phyloP scores from a whole-genome alignment of 83 land plant genomes.

The Diphasiastrum complanatum region DNA sequence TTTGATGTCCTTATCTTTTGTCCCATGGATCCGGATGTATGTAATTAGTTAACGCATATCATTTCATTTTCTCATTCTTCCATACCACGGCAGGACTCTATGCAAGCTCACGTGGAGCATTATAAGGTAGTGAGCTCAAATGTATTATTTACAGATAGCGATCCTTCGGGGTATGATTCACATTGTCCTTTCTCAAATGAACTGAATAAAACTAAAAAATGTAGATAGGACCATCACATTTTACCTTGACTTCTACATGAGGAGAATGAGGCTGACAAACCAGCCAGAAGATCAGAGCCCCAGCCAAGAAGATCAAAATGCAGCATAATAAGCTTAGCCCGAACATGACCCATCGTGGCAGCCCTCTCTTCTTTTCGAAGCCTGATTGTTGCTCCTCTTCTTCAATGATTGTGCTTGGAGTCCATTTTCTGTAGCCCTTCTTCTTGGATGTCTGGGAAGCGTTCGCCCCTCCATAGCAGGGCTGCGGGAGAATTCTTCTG shows the following conservation, averaged over 20 bases:
- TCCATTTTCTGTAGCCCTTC: constrained; percentile 28
- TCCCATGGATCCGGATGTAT: too few species aligned
- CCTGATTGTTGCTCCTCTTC: constrained; percentile 23
- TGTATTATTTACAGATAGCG: too few species aligned
- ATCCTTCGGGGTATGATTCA: too few species aligned
- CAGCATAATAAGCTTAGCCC: constrained; percentile 13
- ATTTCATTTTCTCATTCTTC: too few species aligned
- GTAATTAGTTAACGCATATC: too few species aligned
- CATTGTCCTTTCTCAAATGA: too few species aligned
- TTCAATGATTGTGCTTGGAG: constrained; percentile 25
- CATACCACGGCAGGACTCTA: too few species aligned
- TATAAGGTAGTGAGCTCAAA: too few species aligned
- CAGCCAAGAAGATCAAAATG: constrained; percentile 13
- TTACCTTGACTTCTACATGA: constrained; percentile 11
- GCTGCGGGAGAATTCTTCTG: constrained; percentile 25
- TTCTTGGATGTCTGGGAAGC: constrained; percentile 4
- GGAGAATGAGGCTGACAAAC: constrained; percentile 14
- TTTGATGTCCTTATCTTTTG: too few species aligned
- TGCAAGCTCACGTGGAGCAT: too few species aligned
- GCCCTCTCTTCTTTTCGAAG: constrained; percentile 16
- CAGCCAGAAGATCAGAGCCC: constrained; percentile 15
- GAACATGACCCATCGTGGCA: constrained; percentile 18
- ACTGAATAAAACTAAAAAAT: too few species aligned
- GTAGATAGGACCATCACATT: too few species aligned
- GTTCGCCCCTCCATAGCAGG: constrained; percentile 8